A percentile compares a stretch with the other conserved stretches of the same genome.
Conservation (phyloP, 345 rosid species). For the Eucalyptus albens region DNA sequence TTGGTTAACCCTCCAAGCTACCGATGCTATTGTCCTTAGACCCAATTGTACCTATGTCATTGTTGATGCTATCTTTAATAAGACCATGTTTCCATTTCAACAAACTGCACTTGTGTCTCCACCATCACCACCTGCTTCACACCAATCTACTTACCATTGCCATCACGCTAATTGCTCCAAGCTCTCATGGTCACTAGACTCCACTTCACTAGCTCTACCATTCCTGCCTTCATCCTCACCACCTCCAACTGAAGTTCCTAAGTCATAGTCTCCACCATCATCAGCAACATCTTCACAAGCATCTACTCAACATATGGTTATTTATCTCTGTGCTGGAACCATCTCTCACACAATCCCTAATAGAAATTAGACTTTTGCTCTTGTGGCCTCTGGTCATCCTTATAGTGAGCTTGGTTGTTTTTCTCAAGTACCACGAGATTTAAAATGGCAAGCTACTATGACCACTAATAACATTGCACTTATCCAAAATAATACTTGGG, state of each 20-base stretch:
- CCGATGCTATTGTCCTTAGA: background rate
- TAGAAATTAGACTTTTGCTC: background rate
- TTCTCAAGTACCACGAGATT: background rate
- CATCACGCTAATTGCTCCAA: background rate
- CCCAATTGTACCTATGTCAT: background rate
- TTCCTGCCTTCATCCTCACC: background rate
- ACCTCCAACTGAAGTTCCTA: background rate
- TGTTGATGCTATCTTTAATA: background rate
- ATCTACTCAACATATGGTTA: background rate
- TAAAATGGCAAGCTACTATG: background rate
- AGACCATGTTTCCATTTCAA: background rate
- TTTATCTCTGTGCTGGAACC: background rate
- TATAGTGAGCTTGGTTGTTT: background rate
- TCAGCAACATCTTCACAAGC: background rate
- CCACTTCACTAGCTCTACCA: background rate
- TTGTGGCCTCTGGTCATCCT: background rate
- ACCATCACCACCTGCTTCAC: background rate
- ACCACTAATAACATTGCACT: background rate
- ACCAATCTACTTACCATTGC: background rate
- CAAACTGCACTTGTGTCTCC: background rate
- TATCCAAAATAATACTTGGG: background rate
- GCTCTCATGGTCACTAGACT: background rate
- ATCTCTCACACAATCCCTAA: background rate
- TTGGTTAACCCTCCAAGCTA: background rate
- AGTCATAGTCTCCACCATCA: background rate